Conservation (phyloP, 1,284 basidiomycete species). For the Trichosporon faecale region DNA sequence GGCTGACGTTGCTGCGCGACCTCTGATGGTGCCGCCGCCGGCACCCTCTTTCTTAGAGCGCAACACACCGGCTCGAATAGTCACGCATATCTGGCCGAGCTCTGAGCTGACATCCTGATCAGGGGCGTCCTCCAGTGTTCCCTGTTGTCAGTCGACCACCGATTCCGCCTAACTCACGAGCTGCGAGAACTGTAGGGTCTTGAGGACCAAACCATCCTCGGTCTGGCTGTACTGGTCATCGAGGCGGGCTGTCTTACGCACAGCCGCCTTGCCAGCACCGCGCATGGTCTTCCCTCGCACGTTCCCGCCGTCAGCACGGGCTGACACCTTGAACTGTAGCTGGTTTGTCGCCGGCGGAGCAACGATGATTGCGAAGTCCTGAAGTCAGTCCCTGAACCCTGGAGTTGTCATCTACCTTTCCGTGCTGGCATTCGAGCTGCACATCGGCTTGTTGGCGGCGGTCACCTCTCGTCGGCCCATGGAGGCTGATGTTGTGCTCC, state of each 20-base stretch:
- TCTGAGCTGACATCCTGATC: neutral
- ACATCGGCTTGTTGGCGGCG: neutral
- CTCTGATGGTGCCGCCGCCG: neutral
- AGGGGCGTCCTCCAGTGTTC: neutral
- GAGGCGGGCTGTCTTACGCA: neutral
- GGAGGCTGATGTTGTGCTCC: neutral
- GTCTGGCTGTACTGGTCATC: neutral
- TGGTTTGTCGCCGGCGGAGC: neutral
- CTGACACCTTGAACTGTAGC: neutral
- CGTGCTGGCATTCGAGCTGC: neutral
- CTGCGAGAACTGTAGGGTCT: neutral
- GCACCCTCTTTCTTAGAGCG: too few species aligned
- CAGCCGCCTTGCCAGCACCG: neutral
- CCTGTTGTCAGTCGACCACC: neutral
- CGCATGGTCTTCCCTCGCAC: neutral
- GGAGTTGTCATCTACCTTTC: neutral
- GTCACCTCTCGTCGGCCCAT: neutral
- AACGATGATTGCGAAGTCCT: neutral
- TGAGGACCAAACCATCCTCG: neutral
- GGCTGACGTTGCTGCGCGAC: neutral
- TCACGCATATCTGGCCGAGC: neutral
- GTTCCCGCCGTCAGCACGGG: neutral
- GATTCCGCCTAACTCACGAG: neutral
- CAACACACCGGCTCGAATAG: neutral
- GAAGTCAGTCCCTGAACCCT: neutral